Evolutionary conservation across 768 basidiomycete species (phyloP), one percentile per base, ranked within the genome.

Genomic region (Agaricus subrufescens): DNA sequence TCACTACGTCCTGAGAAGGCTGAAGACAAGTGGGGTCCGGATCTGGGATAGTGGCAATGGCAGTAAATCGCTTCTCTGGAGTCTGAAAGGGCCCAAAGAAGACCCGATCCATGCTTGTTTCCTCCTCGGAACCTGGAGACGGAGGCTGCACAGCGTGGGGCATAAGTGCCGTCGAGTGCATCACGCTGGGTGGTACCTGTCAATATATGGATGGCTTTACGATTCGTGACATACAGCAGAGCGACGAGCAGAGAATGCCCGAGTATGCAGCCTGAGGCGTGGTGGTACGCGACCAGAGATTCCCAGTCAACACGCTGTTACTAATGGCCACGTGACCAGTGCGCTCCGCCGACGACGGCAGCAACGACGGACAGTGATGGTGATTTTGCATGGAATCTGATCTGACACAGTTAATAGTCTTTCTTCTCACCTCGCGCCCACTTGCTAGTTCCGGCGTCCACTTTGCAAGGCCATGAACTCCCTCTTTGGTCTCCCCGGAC

Each of bases 11-110:
- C 12, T n/a, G 61, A 43, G 54, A 61, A 45, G 59, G 56, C 54
- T 59, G 65, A 45, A 66, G 65, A 43, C 63, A 66, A 56, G 47
- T 40, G 42, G 30, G 26, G 4, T 26, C 26, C 30, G 26, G 57
- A 54, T 45, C 48, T 48, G 60, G 50, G 19, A 54, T 58, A 60
- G n/a, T 66, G 61, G 59, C 65, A 63, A 71, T 62, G 42, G 74
- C 65, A 25, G 70, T 63, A 58, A 76, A 75, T 54, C 69, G 72
- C 60, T 79, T 79, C 67, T 82, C 81, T 37, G 81, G 81, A 5
- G 84, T 80, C 56, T 70, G 76, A 19, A 79, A 62, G 31, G 80
- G 76, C 9, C 79, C 81, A 66, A 81, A 79, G 64, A 79, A 75
- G 27, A 79, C 67, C 61, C 72, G 72, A 46, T 75, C 70, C 11